phyloP scores from a whole-genome alignment of 352 stramenopile species.

The Pythium utonaiense region DNA sequence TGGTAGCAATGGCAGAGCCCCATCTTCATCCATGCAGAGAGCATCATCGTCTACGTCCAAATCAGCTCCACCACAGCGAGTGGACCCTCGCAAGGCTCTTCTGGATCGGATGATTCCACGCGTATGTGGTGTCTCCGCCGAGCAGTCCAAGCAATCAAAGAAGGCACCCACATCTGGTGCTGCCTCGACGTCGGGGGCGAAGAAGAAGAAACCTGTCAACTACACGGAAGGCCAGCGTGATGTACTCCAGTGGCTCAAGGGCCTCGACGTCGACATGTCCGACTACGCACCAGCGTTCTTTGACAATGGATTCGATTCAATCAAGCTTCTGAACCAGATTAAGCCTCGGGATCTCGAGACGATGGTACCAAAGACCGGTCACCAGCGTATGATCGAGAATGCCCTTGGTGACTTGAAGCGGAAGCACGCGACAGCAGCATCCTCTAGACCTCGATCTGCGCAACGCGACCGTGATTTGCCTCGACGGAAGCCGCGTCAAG shows the following conservation, averaged over 20 bases:
- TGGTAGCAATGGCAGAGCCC: constrained; percentile 17
- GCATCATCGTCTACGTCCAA: constrained; percentile 12
- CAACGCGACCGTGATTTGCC: constrained; percentile 21
- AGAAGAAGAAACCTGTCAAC: constrained; percentile 41
- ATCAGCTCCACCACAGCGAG: background rate
- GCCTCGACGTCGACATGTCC: constrained; percentile 79
- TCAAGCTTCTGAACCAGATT: constrained; percentile 79
- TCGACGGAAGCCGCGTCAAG: constrained; percentile 30
- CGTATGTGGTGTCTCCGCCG: constrained; percentile 46
- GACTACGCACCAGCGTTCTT: constrained; percentile 82
- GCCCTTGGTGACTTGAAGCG: constrained; percentile 69
- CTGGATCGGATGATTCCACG: constrained; percentile 81
- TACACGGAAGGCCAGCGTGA: constrained; percentile 72
- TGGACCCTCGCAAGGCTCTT: constrained; percentile 54
- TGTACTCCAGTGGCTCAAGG: constrained; percentile 72
- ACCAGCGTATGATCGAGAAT: constrained; percentile 81
- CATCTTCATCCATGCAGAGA: constrained; percentile 17
- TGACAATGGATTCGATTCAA: constrained; percentile 85
- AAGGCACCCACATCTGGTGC: background rate
- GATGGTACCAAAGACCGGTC: constrained; percentile 79
- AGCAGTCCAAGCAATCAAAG: constrained; percentile 17
- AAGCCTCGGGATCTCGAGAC: constrained; percentile 63
- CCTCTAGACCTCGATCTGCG: constrained; percentile 31
- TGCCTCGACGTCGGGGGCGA: background rate
- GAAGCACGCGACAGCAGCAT: constrained; percentile 58